Base-by-base conservation (phyloP, 768 basidiomycete species). In the Mycena kentingensis region DNA sequence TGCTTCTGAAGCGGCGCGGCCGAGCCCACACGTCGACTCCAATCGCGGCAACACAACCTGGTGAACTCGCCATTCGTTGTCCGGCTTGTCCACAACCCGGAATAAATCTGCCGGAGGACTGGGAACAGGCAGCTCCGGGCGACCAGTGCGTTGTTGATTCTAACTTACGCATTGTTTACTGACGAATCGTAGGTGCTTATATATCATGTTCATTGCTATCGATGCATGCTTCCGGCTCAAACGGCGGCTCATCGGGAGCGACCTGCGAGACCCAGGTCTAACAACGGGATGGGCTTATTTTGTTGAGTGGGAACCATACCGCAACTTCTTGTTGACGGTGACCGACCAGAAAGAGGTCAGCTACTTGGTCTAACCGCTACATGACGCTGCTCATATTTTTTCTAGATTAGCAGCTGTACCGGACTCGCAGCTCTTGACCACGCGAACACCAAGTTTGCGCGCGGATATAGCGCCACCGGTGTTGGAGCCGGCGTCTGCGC, bases 141-240 rank as follows among this genome's bases (percentile, higher is more conserved):
- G 31, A 51, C 2, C 8, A 19, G 58, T 57, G 18, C 7, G 58
- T 54, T 15, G 22, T 5, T 16, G 15, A 11, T 5, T 22, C 39
- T 4, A 18, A 8, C 8, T 26, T 29, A 13, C 24, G 39, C 26
- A 12, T 44, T 37, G 8, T 19, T 44, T 44, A 15, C 42, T 44
- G 42, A 44, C 21, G 11, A 8, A 12, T 5, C 21, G 10, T 22
- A 60, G 62, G 15, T 57, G 44, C 31, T 22, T 65, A 3, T 61
- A 63, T 29, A 19, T 32, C 3, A 22, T 61, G 1, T 52, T 60
- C 43, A 10, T 60, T 8, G 54, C 53, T 0, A 15, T 64, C 4
- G 63, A 65, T 48, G 62, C 63, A 1, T 58, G 58, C 31, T 64
- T 64, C 31, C 61, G 56, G 16, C 46, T 63, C 7, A 60, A 55